phyloP scores from a whole-genome alignment of 2,329 filamentous ascomycete species.

The Botrytis fragariae region DNA sequence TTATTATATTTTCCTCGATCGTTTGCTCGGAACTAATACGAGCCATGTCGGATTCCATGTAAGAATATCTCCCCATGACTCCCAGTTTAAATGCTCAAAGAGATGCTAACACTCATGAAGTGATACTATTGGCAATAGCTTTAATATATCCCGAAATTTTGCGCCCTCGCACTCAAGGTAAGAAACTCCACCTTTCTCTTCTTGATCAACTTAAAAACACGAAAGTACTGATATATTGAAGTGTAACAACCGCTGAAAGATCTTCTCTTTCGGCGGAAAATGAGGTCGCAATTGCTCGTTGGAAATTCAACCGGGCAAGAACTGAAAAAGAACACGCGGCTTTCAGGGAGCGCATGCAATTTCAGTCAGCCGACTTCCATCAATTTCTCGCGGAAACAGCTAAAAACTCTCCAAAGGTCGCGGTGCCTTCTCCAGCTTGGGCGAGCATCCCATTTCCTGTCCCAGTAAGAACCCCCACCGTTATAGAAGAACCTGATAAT shows the following conservation, averaged over 20 bases:
- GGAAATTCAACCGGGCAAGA: not conserved
- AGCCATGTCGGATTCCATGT: constrained; percentile 4
- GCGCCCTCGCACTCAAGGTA: not conserved
- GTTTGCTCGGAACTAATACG: not conserved
- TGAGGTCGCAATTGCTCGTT: not conserved
- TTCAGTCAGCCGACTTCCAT: constrained; percentile 8
- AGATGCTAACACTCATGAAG: not conserved
- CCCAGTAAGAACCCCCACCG: not conserved
- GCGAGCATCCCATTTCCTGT: not conserved
- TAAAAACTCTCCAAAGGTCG: not conserved
- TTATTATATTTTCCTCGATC: not conserved
- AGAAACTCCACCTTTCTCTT: not conserved
- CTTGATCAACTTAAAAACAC: not conserved
- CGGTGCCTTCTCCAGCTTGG: not conserved
- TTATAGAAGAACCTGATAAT: not conserved
- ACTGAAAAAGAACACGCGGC: not conserved
- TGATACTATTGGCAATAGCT: not conserved
- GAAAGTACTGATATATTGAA: not conserved
- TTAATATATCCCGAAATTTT: not conserved
- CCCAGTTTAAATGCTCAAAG: not conserved
- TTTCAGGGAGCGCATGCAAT: not conserved
- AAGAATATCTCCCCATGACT: not conserved
- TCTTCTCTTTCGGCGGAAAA: not conserved
- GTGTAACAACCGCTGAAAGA: not conserved
- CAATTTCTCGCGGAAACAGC: not conserved